Evolutionary conservation across 441 rosid genomes (phyloP), one percentile per base, ranked within the genome.

Genomic region (Oxalis stricta): DNA sequence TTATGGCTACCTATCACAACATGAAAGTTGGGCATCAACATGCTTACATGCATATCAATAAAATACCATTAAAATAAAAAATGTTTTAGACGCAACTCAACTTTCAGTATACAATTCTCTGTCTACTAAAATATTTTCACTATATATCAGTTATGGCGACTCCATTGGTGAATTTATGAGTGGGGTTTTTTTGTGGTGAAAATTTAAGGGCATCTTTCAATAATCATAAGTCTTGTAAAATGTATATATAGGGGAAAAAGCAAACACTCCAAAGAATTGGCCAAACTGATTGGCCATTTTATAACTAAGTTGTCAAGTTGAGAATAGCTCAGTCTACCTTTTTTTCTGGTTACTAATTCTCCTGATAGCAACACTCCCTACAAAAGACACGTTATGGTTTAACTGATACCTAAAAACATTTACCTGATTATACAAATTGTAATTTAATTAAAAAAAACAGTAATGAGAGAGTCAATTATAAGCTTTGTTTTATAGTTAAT

Each of bases 21-120:
- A 40, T 19, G 46, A 56, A 33, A 37, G 39, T 44, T 49, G 46
- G n/a, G 20, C 46, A 26, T 33, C 21, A 17, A 33, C 29, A 56
- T 20, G 23, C 44, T 33, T 33, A 48, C 34, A 26, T 26, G 31
- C 7, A 26, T 23, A 23, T 23, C 7, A 23, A 23, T 23, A 23
- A 23, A 23, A 7, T 26, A n/a, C 10, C 31, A 26, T 26, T 8
- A 26, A 6, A 1, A 1, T 26, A 11, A 2, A 26, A 26, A 26
- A 26, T 26, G 31, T 26, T 26, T 26, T 26, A 1, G 31, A 26
- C 31, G 31, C 10, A 26, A 26, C 8, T n/a, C n/a, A n/a, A n/a
- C n/a, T n/a, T 26, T 26, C 31, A 2, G 31, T 23, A 23, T n/a
- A n/a, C n/a, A n/a, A n/a, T n/a, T n/a, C n/a, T n/a, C n/a, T n/a